Percentiles rank a stretch among this genome's conserved stretches.
These are phyloP conservation scores for Cladosporium colombiae DNA, from an alignment of 2,329 filamentous ascomycete species.

Conservation along the genomic window DNA sequence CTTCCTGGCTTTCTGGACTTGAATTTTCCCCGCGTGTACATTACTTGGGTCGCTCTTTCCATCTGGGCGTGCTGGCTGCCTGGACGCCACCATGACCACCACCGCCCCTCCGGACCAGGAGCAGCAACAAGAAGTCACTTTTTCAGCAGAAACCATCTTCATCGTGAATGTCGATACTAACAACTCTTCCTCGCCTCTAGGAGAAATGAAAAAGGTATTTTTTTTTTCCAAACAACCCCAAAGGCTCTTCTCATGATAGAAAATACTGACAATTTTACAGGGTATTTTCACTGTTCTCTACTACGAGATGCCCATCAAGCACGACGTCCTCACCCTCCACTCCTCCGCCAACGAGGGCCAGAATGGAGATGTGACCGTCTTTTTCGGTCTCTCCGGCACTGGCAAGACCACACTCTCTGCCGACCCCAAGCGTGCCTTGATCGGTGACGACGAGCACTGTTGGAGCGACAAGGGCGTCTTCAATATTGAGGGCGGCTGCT, in stretches of 20 bases:
- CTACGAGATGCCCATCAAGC: slow-evolving; percentile 99
- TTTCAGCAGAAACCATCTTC: no score
- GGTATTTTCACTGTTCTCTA: slow-evolving; percentile 98
- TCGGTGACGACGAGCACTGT: slow-evolving; percentile 99
- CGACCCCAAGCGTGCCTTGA: slow-evolving; percentile 92
- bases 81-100: no score
- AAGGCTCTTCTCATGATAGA: no score
- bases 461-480: slow-evolving; percentile 96
- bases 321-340: slow-evolving; percentile 97
- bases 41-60: no score
- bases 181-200: no score
- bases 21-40: no score
- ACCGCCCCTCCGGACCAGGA: no score
- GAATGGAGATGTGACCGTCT: slow-evolving; percentile 92
- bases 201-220: slow-evolving; percentile 39
- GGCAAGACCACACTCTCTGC: slow-evolving; percentile 98
- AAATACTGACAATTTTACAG: slow-evolving; percentile 19
- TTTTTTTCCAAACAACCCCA: no score
- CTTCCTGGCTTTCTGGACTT: no score
- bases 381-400: slow-evolving; percentile 98
- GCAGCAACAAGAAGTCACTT: no score
- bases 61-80: no score
- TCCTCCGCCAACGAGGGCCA: slow-evolving; percentile 95
- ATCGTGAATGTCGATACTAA: no score
- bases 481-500: slow-evolving; percentile 99